Evolutionary conservation across 2,329 filamentous ascomycete genomes (phyloP).

Genomic region (Shiraia sp.): DNA sequence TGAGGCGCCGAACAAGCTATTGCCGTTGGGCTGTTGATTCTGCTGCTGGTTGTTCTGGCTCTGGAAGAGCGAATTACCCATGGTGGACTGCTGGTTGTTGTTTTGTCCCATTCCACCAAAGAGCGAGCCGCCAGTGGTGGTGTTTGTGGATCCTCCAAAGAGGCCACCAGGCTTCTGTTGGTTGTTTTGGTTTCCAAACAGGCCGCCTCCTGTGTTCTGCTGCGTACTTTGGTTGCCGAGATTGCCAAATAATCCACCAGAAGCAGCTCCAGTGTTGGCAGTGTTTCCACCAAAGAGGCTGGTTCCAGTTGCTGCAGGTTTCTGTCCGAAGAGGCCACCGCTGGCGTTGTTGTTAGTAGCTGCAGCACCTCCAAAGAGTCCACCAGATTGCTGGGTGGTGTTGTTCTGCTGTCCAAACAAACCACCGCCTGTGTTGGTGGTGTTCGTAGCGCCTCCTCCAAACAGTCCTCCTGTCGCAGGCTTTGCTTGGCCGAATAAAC

Average conservation of each 20-base stretch:
- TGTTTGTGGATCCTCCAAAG: constrained; percentile 43
- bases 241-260: constrained; percentile 41
- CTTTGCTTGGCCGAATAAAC: constrained; percentile 44
- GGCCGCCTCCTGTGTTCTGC: constrained; percentile 31
- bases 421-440: constrained; percentile 47
- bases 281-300: constrained; percentile 37
- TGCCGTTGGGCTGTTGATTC: constrained; percentile 42
- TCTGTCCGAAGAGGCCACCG: constrained; percentile 48
- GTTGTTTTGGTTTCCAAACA: constrained; percentile 49
- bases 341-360: constrained; percentile 36
- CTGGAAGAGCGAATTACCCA: constrained; percentile 49
- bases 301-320: constrained; percentile 20
- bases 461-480: constrained; percentile 6
- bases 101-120: constrained; percentile 51
- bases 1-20: constrained; percentile 58
- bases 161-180: constrained; percentile 50
- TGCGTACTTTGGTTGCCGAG: constrained; percentile 36
- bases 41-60: constrained; percentile 49
- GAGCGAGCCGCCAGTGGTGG: constrained; percentile 49
- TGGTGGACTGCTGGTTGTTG: constrained; percentile 45
- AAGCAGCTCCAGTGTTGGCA: constrained; percentile 19
- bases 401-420: constrained; percentile 54
- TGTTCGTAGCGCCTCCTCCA: constrained; percentile 33
- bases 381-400: constrained; percentile 29
- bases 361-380: constrained; percentile 57